Conservation (phyloP, 2,329 filamentous ascomycete species). For the Fusarium ramigenum region DNA sequence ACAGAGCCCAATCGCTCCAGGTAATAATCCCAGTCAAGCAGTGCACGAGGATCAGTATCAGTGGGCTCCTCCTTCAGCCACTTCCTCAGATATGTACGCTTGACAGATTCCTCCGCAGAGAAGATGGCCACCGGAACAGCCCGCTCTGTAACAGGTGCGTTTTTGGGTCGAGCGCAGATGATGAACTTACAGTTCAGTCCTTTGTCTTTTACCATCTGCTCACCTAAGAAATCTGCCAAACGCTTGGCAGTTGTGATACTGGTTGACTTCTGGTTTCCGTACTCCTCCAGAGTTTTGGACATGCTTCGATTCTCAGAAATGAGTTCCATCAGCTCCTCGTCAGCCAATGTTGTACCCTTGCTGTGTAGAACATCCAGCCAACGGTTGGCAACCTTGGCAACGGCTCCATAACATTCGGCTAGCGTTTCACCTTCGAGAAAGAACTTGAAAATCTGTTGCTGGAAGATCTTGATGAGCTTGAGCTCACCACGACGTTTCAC, state of each 20-base stretch:
- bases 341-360: conserved; percentile 87
- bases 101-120: conserved; percentile 88
- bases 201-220: conserved; percentile 99
- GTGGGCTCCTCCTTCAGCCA: conserved; percentile 94
- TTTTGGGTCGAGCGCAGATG: conserved; percentile 86
- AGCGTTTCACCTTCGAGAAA: conserved; percentile 92
- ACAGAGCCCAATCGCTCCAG: conserved; percentile 94
- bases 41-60: conserved; percentile 87
- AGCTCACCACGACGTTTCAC: conserved; percentile 97
- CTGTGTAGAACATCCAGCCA: conserved; percentile 96
- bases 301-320: conserved; percentile 99
- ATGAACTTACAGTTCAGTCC: conserved; percentile 99
- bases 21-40: conserved; percentile 98
- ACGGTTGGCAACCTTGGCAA: conserved; percentile 92
- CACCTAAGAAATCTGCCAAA: conserved; percentile 93
- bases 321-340: conserved; percentile 98
- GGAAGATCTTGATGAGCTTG: conserved; percentile 99
- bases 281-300: conserved; percentile 96
- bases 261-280: conserved; percentile 93
- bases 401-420: conserved; percentile 86
- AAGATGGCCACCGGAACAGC: conserved; percentile 97
- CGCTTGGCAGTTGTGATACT: conserved; percentile 98
- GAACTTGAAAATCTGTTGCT: conserved; percentile 99
- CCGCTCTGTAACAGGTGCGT: conserved; percentile 92
- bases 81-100: conserved; percentile 88